Evolutionary conservation across 768 basidiomycete genomes (phyloP), one percentile per base, ranked within the genome.

Genomic region (Candolleomyces eurysporus): DNA sequence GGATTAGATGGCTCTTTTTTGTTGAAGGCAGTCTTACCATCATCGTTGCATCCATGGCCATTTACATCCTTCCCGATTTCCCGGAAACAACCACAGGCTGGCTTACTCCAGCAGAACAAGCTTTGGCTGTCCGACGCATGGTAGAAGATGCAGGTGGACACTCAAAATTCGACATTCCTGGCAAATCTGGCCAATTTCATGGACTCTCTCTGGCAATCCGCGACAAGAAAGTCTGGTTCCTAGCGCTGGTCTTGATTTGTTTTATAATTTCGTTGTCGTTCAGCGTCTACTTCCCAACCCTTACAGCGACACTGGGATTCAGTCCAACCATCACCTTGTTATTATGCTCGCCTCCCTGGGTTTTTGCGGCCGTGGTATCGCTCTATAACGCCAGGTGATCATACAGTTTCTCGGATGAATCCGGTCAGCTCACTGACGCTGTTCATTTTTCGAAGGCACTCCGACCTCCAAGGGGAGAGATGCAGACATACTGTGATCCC

Each of bases 191-290:
- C 17, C 16, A 52, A 8, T 61, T 48, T 9, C 36, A 70, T 30
- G 90, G 89, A 9, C 68, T 92, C 3, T 63, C 72, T 9, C 68
- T 88, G 63, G 89, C 92, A 11, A 46, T 91, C 59, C 76, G 79
- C 10, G 91, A 92, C 68, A 80, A 82, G 82, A 88, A 88, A 72
- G 87, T 91, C 58, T 92, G 90, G 86, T 88, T 76, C 74, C 73
- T 81, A 56, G 71, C 78, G 7, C 40, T 76, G 7, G 68, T 72
- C 8, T 61, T 79, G 22, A 71, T 71, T 16, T 66, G 69, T 21
- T 74, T 82, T 52, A 82, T 85, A 36, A 71, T 86, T 48, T 82
- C 85, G n/a, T 68, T 89, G 22, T 84, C 82, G 3, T 91, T 90
- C 77, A 86, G 87, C 67, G 84, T 84, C 43, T 90, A 84, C 72